A percentile compares a stretch with the other conserved stretches of the same genome.
These are phyloP conservation scores for Excoecaria agallocha DNA, from an alignment of 345 rosid species.

Conservation along the genomic window DNA sequence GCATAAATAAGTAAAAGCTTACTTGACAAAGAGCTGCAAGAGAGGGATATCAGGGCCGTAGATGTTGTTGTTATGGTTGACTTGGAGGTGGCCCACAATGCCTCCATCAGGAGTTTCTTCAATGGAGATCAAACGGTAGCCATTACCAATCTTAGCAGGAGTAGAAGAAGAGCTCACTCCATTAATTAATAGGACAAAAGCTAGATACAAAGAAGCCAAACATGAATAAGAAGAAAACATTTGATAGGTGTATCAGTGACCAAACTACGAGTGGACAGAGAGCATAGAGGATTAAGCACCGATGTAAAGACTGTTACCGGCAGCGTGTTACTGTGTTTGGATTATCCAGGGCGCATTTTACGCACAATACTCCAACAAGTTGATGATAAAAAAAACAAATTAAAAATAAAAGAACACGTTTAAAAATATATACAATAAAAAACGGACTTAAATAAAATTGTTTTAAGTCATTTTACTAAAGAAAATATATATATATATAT, in stretches of 20 bases:
- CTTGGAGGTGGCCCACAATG: conserved; percentile 71
- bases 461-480: too few relatives aligned
- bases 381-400: too few relatives aligned
- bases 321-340: too few relatives aligned
- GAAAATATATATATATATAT: too few relatives aligned
- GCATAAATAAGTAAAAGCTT: conserved; percentile 12
- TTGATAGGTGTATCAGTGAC: neutral
- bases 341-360: too few relatives aligned
- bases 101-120: conserved; percentile 77
- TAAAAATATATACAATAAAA: too few relatives aligned
- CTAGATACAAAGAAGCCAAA: neutral
- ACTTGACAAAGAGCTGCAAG: conserved; percentile 84
- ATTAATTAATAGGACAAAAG: conserved; percentile 33
- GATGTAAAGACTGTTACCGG: neutral
- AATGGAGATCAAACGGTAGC: conserved; percentile 79
- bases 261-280: neutral
- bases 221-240: conserved; percentile 19
- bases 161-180: conserved; percentile 28
- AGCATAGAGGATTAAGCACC: neutral
- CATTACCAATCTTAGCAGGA: conserved; percentile 62
- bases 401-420: too few relatives aligned
- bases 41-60: conserved; percentile 83
- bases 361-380: too few relatives aligned
- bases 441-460: too few relatives aligned
- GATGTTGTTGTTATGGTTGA: conserved; percentile 63